A percentile compares a stretch with the other conserved stretches of the same genome.
Evolutionary conservation across 106 monocot species (phyloP).

Genomic region (Alisma plantagoaquatica): DNA sequence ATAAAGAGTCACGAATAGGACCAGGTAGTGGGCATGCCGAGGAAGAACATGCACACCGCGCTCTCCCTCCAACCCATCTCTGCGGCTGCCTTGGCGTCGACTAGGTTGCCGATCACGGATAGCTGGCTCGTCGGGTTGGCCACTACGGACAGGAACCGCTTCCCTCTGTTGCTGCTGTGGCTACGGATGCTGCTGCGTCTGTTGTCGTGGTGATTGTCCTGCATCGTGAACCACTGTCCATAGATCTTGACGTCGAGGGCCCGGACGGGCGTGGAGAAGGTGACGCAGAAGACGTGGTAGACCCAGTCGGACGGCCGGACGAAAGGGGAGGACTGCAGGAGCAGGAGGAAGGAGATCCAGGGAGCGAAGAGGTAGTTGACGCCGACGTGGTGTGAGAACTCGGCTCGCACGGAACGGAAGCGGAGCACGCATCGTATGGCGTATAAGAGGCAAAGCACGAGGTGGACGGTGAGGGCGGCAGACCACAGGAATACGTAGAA

Average conservation of each 20-base stretch:
- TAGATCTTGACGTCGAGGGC: constrained; percentile 56
- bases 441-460: constrained; percentile 33
- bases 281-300: constrained; percentile 14
- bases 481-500: constrained; percentile 11
- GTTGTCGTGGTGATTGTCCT: no score
- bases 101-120: constrained; percentile 58
- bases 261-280: constrained; percentile 16
- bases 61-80: constrained; percentile 60
- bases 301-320: background rate
- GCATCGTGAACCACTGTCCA: constrained; percentile 68
- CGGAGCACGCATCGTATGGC: constrained; percentile 41
- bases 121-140: constrained; percentile 69
- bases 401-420: constrained; percentile 53
- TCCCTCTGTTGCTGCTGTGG: no score
- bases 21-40: constrained; percentile 62
- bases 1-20: constrained; percentile 79
- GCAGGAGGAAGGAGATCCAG: constrained; percentile 41
- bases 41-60: constrained; percentile 49
- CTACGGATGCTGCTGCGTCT: constrained; percentile 2
- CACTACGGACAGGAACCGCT: constrained; percentile 64
- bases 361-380: constrained; percentile 87
- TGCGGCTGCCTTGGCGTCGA: constrained; percentile 49
- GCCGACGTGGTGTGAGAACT: constrained; percentile 59
- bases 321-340: constrained; percentile 11
- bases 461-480: constrained; percentile 16